These are phyloP conservation scores for Aspergillus nanangensis DNA, from an alignment of 495 filamentous ascomycete genomes.

Conservation along the genomic window DNA sequence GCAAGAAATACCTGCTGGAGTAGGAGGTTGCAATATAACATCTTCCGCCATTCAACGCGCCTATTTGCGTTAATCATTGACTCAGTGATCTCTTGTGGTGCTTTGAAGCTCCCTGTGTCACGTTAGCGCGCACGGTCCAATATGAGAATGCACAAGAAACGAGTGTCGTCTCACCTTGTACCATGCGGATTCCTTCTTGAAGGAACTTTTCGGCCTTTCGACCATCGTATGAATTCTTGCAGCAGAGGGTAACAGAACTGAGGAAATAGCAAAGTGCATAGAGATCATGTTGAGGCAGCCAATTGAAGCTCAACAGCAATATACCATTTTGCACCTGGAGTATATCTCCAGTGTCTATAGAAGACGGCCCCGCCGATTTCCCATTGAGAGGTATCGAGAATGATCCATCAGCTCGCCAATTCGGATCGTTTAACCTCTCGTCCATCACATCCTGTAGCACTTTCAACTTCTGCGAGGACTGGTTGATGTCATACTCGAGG, in stretches of 20 bases:
- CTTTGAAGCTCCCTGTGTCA: constrained; percentile 31
- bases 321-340: constrained; percentile 42
- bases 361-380: constrained; percentile 43
- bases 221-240: constrained; percentile 59
- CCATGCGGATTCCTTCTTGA: constrained; percentile 56
- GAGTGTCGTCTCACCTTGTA: constrained; percentile 41
- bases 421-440: constrained; percentile 46
- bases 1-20: constrained; percentile 57
- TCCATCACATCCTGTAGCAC: constrained; percentile 69
- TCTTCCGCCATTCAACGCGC: constrained; percentile 48
- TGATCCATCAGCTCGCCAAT: constrained; percentile 63
- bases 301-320: constrained; percentile 52
- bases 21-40: constrained; percentile 51
- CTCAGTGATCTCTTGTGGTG: constrained; percentile 37
- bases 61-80: constrained; percentile 41
- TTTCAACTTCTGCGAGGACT: constrained; percentile 64
- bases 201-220: constrained; percentile 64
- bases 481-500: constrained; percentile 51
- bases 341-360: constrained; percentile 40
- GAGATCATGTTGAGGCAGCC: constrained; percentile 62
- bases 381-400: constrained; percentile 68
- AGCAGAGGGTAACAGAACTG: constrained; percentile 64
- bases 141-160: background rate
- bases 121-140: constrained; percentile 8
- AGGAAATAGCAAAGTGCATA: constrained; percentile 69